Evolutionary conservation across 2,329 filamentous ascomycete genomes (phyloP).

Genomic region (Clarireedia paspali): DNA sequence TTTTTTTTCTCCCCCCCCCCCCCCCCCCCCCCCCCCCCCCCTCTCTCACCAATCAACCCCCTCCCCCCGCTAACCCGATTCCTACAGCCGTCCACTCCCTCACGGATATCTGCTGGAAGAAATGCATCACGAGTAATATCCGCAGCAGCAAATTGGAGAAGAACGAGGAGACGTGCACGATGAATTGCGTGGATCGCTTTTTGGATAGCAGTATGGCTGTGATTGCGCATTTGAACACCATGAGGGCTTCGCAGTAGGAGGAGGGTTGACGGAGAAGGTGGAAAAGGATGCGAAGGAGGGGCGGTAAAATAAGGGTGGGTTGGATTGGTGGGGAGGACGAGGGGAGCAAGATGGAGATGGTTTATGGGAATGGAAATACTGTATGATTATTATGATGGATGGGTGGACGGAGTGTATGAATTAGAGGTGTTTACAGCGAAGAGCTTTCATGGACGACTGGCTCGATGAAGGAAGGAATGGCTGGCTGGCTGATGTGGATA

Average conservation of each 20-base stretch:
- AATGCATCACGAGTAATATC: constrained; percentile 75
- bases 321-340: neutral
- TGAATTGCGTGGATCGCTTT: constrained; percentile 91
- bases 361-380: too few relatives aligned
- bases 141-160: constrained; percentile 65
- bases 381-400: too few relatives aligned
- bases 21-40: too few relatives aligned
- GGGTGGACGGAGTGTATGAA: too few relatives aligned
- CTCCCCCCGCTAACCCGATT: constrained; percentile 31
- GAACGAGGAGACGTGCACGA: constrained; percentile 73
- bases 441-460: too few relatives aligned
- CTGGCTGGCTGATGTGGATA: too few relatives aligned
- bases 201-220: constrained; percentile 81
- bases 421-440: too few relatives aligned
- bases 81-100: constrained; percentile 58
- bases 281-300: neutral
- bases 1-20: too few relatives aligned
- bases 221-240: constrained; percentile 71
- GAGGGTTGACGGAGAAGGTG: neutral
- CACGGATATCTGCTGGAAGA: constrained; percentile 84
- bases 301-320: neutral
- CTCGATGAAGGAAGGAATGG: too few relatives aligned
- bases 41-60: constrained; percentile 41
- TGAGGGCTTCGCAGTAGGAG: constrained; percentile 33
- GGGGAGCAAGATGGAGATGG: neutral